Evolutionary conservation across 192 early-diverging fungal species (phyloP).

Genomic region (Dissophora ornata): DNA sequence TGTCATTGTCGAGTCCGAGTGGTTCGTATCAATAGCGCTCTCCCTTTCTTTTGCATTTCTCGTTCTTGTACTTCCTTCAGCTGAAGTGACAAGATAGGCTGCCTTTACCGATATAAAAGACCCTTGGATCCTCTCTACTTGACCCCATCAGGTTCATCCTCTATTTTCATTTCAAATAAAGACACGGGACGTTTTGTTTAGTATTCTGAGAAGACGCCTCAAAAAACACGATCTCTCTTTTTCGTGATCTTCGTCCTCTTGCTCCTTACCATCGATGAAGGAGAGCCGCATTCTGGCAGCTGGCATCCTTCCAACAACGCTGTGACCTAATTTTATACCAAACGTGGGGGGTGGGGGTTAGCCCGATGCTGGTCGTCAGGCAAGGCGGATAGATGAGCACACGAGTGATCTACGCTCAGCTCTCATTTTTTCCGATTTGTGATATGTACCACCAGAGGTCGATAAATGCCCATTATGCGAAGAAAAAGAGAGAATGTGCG

Average conservation of each 20-base stretch:
- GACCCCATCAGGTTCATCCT: conserved; percentile 59
- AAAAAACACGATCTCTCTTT: no score
- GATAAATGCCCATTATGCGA: conserved; percentile 30
- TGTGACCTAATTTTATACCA: conserved; percentile 20
- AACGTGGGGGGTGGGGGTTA: no score
- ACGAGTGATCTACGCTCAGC: no score
- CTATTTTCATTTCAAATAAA: conserved; percentile 52
- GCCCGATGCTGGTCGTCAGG: no score
- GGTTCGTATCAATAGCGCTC: neutral
- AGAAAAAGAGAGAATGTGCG: neutral
- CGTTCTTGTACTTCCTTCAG: no score
- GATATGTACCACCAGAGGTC: conserved; percentile 28
- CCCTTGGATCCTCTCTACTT: conserved; percentile 50
- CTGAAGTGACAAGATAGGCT: no score
- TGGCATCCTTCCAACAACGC: conserved; percentile 37
- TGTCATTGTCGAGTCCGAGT: neutral
- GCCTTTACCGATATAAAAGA: conserved; percentile 55
- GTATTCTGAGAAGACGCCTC: no score
- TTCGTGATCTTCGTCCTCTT: neutral
- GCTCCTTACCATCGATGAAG: conserved; percentile 21
- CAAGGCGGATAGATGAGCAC: no score
- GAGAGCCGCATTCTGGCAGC: conserved; percentile 8
- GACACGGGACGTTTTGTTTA: no score
- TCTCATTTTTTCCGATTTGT: neutral
- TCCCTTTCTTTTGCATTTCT: no score